Evolutionary conservation across 257 asterid genomes (phyloP), one percentile per base, ranked within the genome.

Genomic region (Solanum rostratum): DNA sequence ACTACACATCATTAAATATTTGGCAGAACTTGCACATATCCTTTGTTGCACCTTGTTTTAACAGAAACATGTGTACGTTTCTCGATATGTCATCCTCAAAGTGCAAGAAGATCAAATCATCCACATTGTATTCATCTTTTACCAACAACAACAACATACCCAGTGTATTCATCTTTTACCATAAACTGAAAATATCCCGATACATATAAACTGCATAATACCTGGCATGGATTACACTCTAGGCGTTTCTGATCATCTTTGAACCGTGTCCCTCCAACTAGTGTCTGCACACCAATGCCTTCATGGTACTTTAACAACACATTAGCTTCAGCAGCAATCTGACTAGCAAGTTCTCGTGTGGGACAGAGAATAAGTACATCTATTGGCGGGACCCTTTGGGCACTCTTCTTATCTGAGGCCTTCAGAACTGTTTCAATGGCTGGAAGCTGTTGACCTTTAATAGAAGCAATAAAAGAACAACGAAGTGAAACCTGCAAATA

Each of bases 351-450:
- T 89, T 97, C 99, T 88, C 99, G 91, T 3, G 98, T 92, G 29
- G 99, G 99, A 91, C 98, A 97, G 43, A 97, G 85, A 70, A 97
- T 91, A 46, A 95, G 97, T 78, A 93, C 97, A 81, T 87, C 81
- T 84, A 93, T 87, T 10, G 98, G 95, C 1, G 92, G 92, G 86
- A 87, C 85, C 86, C 94, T 89, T 84, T 85, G 91, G 84, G 41
- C 81, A 76, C 41, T 87, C 54, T 63, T 79, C 37, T 79, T 82
- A 84, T 55, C 85, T 86, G 93, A 87, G 27, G 92, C 93, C 89
- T 91, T 97, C 88, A 97, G 86, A 90, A 92, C 99, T 95, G 98
- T 95, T 95, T 97, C 98, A 94, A 97, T 92, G 91, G 98, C 99
- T 90, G 99, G 99, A 89, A 97, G 97, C 99, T 97, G 97, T 90